These are phyloP conservation scores for Ascochyta rabiei DNA, from an alignment of 2,329 filamentous ascomycete species.

Conservation along the genomic window DNA sequence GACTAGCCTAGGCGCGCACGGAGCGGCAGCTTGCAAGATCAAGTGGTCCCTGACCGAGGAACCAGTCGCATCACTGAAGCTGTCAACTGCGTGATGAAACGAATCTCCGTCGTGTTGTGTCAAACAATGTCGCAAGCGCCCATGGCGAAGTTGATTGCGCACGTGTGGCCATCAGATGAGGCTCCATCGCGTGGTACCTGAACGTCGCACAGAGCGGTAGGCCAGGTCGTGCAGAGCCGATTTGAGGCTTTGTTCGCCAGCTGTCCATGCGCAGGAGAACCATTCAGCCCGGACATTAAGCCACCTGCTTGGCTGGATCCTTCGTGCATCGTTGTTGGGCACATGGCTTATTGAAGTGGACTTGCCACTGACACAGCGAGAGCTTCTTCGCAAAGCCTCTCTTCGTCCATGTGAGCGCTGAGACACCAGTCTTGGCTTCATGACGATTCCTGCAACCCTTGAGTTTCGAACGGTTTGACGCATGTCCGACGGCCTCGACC, in stretches of 20 bases:
- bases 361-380: conserved; percentile 2
- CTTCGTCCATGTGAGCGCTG: background rate
- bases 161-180: conserved; percentile 7
- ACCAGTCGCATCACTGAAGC: conserved; percentile 29
- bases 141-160: background rate
- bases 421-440: conserved; percentile 10
- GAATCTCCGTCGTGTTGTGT: conserved; percentile 30
- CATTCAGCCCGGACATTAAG: conserved; percentile 21
- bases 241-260: conserved; percentile 28
- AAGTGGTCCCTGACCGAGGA: conserved; percentile 28
- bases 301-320: conserved; percentile 15
- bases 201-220: conserved; percentile 3
- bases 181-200: conserved; percentile 2
- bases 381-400: conserved; percentile 7
- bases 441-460: conserved; percentile 5
- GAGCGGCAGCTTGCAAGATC: conserved; percentile 37
- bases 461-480: conserved; percentile 21
- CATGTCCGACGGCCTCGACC: conserved; percentile 6
- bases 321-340: conserved; percentile 8
- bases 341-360: conserved; percentile 8
- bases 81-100: conserved; percentile 38
- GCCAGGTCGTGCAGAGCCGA: conserved; percentile 19
- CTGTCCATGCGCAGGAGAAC: conserved; percentile 33
- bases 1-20: conserved; percentile 33
- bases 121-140: conserved; percentile 36